Evolutionary conservation across 768 basidiomycete species (phyloP), one percentile per base, ranked within the genome.

Genomic region (Hygrophorus pudorinus): DNA sequence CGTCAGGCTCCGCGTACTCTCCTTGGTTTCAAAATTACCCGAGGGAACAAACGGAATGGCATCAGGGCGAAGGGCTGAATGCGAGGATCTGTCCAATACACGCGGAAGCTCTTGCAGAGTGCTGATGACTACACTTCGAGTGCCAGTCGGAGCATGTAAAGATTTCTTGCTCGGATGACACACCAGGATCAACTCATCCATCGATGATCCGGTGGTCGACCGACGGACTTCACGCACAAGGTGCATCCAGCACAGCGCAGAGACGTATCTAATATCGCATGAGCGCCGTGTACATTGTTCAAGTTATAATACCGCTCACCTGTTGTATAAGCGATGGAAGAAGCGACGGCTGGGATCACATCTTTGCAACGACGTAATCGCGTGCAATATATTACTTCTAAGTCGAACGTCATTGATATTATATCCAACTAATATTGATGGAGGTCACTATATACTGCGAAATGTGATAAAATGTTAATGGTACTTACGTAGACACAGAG

Each of bases 401-500:
- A 62, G 40, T 1, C 18, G 8, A 0, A 0, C 12, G 16, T 45
- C 34, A 7, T 28, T 31, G 11, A 58, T 43, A 35, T 72, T 71
- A 47, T 65, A 60, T 2, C 55, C 67, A 41, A 66, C 65, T 39
- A n/a, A n/a, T n/a, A 44, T 28, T 13, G 27, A 13, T 38, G 7
- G 12, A 16, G 27, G 38, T 31, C 17, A 17, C 7, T 24, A 7
- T 24, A 3, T 24, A 24, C 24, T 24, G 16, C 8, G 32, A 42
- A 14, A 24, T 4, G 17, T 21, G 31, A 34, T 10, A 13, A 17
- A 41, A 16, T 1, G 11, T 6, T 28, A 34, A 16, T 5, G 11
- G 36, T 5, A 65, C 72, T 37, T 54, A 78, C 78, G 48, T 27
- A 78, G 53, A 44, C 68, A 71, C 5, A 78, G 50, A 7, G 65